Base-by-base conservation (phyloP, 352 stramenopile genomes). In the Thraustochytrium sp. region DNA sequence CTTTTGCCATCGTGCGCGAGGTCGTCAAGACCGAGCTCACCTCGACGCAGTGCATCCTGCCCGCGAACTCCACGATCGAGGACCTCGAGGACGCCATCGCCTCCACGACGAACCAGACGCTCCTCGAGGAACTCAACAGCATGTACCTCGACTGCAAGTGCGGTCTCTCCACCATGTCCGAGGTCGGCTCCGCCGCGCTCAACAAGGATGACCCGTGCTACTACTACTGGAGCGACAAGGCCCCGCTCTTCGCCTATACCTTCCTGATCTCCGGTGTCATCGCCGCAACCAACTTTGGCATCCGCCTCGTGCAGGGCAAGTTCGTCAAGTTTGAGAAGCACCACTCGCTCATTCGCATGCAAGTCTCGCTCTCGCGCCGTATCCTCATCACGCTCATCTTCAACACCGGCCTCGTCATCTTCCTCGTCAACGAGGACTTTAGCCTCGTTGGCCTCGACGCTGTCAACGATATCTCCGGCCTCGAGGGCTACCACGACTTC, bases 371-470 rank as follows among this genome's bases (percentile, higher is more conserved):
- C 38, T 89, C 90, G 72, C 78, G 85, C 21, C 82, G 89, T 77
- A 72, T 90, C 23, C 89, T 91, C 61, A 54, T 92, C 16, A 87
- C 90, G 40, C 88, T 90, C 65, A 88, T 91, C 76, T 61, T 92
- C 11, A 92, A 91, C 80, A 88, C 88, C 3, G 88, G 88, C 29
- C 88, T 89, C 56, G 77, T 91, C 31, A 85, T 92, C 46, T 84
- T 92, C 8, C 64, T 91, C 2, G 89, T 90, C 75, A 89, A 90
- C 40, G 85, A 88, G 44, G 85, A 84, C 21, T 88, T 90, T 56
- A 85, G 62, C 48, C 55, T 89, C 13, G 64, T 91, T 11, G 42
- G 77, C 1, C 75, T 91, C n/a, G 42, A 73, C 63, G 85, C 87
- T 3, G 86, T 89, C 84, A 82, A 87, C 31, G 82, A 86, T 40